Evolutionary conservation across 352 stramenopile species (phyloP), one percentile per base, ranked within the genome.

Genomic region (Pythium rishiriense): DNA sequence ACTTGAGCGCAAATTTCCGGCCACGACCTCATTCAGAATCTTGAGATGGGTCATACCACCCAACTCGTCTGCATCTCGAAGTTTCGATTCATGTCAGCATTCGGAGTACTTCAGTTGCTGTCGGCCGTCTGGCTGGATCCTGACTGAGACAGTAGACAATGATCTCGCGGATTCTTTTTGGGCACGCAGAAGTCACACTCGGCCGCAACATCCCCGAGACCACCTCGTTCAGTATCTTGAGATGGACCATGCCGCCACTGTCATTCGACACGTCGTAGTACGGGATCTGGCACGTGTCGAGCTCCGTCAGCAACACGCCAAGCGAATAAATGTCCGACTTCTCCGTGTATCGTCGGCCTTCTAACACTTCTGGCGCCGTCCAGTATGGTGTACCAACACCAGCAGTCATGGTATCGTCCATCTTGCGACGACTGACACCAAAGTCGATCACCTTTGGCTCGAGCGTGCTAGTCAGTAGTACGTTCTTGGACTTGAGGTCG

Each of bases 271-370:
- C 37, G 53, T 72, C 65, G 14, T 43, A 26, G 53, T 68, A 73
- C 49, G 66, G 66, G 28, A 70, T 64, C 25, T 49, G 42, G 24
- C 65, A 57, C 55, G 67, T 74, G 46, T 66, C 43, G 10, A 71
- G 41, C 58, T 75, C 68, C 8, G 49, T 62, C 4, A 75, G 52
- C 53, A 93, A 62, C 43, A 67, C 39, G 6, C 60, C 60, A 15
- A 67, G 61, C 43, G 60, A 67, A 15, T 61, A 67, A 22, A 67
- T 50, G 26, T 67, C 60, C 37, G 60, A 60, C 28, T 57, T 59
- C n/a, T 48, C 43, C 21, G 35, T 49, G 28, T 56, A 57, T 4
- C 43, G 41, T 10, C 17, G 37, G 24, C 60, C 60, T 9, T 50
- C 33, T 10, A 67, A 51, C 8, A 67, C 51, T 28, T 67, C 60